These are phyloP conservation scores for Mycosphaerella sp. DNA, from an alignment of 2,329 filamentous ascomycete genomes.

Conservation along the genomic window DNA sequence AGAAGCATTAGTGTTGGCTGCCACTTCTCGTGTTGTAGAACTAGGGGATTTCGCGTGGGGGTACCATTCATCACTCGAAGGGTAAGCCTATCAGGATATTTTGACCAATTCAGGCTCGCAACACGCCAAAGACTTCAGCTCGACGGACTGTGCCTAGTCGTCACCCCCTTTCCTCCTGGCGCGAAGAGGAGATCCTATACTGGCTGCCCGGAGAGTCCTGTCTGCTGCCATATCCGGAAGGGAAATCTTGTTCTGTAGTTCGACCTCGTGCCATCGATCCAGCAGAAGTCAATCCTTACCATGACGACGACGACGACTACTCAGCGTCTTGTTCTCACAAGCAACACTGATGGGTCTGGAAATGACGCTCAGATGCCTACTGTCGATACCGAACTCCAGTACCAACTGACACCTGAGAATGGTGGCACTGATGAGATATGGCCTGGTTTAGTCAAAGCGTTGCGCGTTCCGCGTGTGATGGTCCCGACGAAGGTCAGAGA, in stretches of 20 bases:
- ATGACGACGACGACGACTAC: background rate
- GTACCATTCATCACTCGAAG: too few relatives aligned
- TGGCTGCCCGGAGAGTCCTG: too few relatives aligned
- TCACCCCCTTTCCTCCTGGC: too few relatives aligned
- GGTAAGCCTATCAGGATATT: too few relatives aligned
- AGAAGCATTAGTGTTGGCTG: too few relatives aligned
- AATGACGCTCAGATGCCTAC: background rate
- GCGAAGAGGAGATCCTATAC: too few relatives aligned
- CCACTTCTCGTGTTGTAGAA: too few relatives aligned
- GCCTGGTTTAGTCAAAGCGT: slow-evolving; percentile 9
- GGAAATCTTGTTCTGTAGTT: background rate
- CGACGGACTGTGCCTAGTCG: too few relatives aligned
- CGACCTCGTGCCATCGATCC: background rate
- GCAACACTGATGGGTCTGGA: background rate
- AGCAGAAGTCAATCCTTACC: background rate
- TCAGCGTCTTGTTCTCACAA: background rate
- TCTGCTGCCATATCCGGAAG: background rate
- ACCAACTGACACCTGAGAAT: slow-evolving; percentile 8
- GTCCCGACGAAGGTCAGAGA: slow-evolving; percentile 7
- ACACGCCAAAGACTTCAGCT: too few relatives aligned
- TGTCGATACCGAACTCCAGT: slow-evolving; percentile 7
- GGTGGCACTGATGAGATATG: slow-evolving; percentile 9
- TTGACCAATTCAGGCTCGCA: too few relatives aligned
- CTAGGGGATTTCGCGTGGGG: too few relatives aligned
- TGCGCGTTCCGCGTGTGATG: slow-evolving; percentile 6